These are phyloP conservation scores for Puccinia triticina DNA, from an alignment of 1,284 basidiomycete genomes.

Conservation along the genomic window DNA sequence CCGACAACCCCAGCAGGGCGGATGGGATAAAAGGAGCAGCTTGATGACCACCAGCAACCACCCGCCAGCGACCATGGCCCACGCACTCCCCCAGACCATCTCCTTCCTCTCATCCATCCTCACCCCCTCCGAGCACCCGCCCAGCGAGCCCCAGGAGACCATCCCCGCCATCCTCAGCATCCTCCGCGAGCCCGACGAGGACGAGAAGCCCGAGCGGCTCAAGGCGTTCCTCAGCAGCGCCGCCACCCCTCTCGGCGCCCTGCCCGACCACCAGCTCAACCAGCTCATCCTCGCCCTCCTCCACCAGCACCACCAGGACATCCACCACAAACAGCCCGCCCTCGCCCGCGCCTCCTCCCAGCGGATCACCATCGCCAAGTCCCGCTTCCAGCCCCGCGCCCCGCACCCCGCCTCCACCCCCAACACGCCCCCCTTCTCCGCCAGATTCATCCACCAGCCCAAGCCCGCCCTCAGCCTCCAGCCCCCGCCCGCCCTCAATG, in stretches of 20 bases:
- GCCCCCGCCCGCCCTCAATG: constrained; percentile 20
- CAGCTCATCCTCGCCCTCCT: constrained; percentile 11
- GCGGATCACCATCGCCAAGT: not conserved
- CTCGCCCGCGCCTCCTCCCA: not conserved
- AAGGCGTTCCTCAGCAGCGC: not conserved
- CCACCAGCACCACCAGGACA: not conserved
- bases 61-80: too few relatives aligned
- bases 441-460: not conserved
- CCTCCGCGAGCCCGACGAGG: not conserved
- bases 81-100: too few relatives aligned
- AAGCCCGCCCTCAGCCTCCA: not conserved
- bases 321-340: not conserved
- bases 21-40: too few relatives aligned
- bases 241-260: not conserved
- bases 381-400: not conserved
- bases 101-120: not conserved
- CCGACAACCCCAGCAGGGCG: too few relatives aligned
- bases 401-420: not conserved
- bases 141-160: not conserved
- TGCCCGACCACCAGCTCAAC: not conserved
- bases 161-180: not conserved
- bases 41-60: too few relatives aligned
- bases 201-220: not conserved
- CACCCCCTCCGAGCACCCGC: not conserved
- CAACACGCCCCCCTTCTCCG: not conserved